These are phyloP conservation scores for Cystobasidiaceae sp. DNA, from an alignment of 1,284 basidiomycete species.

Conservation along the genomic window DNA sequence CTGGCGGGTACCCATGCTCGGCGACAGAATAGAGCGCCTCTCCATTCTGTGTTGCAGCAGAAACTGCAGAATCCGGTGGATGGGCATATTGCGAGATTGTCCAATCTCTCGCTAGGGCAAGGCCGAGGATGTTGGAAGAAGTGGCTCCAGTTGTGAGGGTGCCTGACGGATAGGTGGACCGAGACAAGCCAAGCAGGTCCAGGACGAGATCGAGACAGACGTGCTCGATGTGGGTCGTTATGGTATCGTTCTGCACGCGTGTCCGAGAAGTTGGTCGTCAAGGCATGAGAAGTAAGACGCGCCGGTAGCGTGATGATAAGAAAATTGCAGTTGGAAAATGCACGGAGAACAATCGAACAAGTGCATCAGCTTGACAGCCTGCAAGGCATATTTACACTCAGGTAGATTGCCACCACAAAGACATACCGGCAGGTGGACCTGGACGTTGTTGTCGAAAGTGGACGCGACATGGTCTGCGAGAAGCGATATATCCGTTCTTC, in stretches of 20 bases:
- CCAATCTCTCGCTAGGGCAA: conserved; percentile 44
- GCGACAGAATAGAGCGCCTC: conserved; percentile 47
- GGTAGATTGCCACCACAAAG: no score
- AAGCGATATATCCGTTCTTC: conserved; percentile 48
- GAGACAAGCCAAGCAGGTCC: conserved; percentile 48
- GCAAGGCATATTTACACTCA: no score
- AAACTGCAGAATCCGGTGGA: background rate
- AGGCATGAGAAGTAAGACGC: background rate
- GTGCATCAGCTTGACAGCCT: no score
- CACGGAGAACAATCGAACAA: no score
- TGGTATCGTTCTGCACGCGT: conserved; percentile 46
- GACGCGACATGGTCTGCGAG: conserved; percentile 48
- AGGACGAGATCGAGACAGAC: conserved; percentile 50
- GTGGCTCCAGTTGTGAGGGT: conserved; percentile 54
- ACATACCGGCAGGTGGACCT: conserved; percentile 48
- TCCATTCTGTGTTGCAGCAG: conserved; percentile 37
- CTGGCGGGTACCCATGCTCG: conserved; percentile 48
- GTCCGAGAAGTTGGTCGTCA: background rate
- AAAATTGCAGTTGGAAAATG: background rate
- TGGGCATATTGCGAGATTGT: conserved; percentile 23
- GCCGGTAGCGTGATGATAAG: background rate
- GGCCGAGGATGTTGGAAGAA: conserved; percentile 51
- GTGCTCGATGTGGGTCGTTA: conserved; percentile 49
- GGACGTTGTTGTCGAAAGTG: conserved; percentile 49
- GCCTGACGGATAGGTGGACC: conserved; percentile 46